Conservation (phyloP, 495 filamentous ascomycete genomes). For the Penicillium roqueforti region DNA sequence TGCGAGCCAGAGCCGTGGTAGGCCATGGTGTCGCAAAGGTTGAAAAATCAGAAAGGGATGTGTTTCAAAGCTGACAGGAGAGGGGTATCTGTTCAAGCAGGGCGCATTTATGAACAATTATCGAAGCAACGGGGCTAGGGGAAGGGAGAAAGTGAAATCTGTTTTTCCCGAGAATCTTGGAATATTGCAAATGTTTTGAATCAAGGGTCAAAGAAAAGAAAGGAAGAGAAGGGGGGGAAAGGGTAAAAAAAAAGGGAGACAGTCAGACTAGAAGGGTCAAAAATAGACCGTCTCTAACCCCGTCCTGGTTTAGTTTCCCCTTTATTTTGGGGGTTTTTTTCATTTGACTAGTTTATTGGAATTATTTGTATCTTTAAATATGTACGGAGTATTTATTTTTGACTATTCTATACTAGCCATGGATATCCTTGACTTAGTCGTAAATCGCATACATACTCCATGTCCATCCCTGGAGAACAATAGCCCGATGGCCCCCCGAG, state of each 20-base stretch:
- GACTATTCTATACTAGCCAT: too few relatives aligned
- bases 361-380: too few relatives aligned
- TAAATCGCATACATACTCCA: background rate
- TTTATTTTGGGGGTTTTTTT: background rate
- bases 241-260: constrained; percentile 10
- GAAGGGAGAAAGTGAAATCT: background rate
- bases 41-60: constrained; percentile 10
- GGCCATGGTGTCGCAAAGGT: constrained; percentile 41
- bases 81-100: constrained; percentile 7
- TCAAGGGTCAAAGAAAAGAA: constrained; percentile 9
- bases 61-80: constrained; percentile 8
- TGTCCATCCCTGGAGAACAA: background rate
- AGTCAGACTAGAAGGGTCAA: constrained; percentile 21
- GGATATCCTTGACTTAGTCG: too few relatives aligned
- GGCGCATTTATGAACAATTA: background rate
- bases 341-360: background rate
- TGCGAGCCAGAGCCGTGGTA: constrained; percentile 44
- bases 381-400: too few relatives aligned
- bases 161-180: background rate
- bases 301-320: constrained; percentile 11
- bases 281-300: constrained; percentile 25
- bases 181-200: background rate
- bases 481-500: too few relatives aligned
- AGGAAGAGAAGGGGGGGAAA: constrained; percentile 10
- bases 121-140: constrained; percentile 4